Percentiles rank a stretch among this genome's conserved stretches.
These are phyloP conservation scores for Hylodesmum podocarpum DNA, from an alignment of 306 rosid species.

Conservation along the genomic window DNA sequence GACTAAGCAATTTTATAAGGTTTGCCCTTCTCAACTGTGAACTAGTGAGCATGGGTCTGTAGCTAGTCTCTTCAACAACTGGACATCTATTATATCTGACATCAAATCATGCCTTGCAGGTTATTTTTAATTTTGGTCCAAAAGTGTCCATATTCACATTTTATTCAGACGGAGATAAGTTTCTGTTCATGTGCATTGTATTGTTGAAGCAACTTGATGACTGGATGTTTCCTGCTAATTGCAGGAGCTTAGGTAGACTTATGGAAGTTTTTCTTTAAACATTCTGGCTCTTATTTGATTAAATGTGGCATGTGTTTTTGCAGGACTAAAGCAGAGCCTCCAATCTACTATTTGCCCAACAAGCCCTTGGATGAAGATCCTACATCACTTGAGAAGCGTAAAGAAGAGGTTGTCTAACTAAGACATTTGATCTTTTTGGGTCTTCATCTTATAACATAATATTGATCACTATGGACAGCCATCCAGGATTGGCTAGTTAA, in stretches of 20 bases:
- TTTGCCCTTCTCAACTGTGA: constrained; percentile 29
- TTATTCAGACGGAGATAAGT: constrained; percentile 97
- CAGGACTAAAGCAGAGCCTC: constrained; percentile 96
- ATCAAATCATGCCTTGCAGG: constrained; percentile 58
- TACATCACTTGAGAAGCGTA: constrained; percentile 52
- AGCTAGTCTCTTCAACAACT: constrained; percentile 19
- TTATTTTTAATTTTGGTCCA: constrained; percentile 97
- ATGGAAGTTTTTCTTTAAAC: not conserved
- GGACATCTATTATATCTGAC: constrained; percentile 25
- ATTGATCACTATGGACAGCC: not conserved
- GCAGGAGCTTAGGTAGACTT: constrained; percentile 49
- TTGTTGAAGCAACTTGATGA: constrained; percentile 68
- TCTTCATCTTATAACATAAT: constrained; percentile 1
- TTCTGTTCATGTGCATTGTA: constrained; percentile 80
- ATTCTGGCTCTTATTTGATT: constrained; percentile 22
- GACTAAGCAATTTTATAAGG: constrained; percentile 96
- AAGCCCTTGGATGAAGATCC: constrained; percentile 76
- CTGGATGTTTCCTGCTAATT: constrained; percentile 51
- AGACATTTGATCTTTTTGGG: constrained; percentile 1
- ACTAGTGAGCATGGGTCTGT: not conserved
- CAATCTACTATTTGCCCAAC: constrained; percentile 87
- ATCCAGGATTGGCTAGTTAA: not conserved
- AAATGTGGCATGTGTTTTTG: constrained; percentile 34
- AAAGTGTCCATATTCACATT: constrained; percentile 99
- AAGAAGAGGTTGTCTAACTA: constrained; percentile 65